Conservation (phyloP, 805 yeast genomes). For the Debaryomyces tyrocola region DNA sequence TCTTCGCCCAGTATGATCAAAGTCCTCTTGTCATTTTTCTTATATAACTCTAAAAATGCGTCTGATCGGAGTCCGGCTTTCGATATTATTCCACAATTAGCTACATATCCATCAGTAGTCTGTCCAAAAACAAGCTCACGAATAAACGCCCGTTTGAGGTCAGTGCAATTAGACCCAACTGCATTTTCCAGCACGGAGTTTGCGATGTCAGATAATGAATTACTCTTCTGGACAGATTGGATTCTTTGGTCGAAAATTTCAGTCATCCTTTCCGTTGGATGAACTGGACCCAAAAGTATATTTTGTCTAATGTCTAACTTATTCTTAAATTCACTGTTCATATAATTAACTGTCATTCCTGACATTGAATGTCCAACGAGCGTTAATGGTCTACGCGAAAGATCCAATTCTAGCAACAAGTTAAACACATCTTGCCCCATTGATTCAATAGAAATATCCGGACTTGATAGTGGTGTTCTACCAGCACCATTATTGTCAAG, state of each 20-base stretch:
- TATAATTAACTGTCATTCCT: conserved; percentile 12
- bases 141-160: conserved; percentile 9
- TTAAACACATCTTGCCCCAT: conserved; percentile 5
- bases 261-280: conserved; percentile 6
- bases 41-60: conserved; percentile 4
- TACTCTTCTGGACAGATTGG: too few species aligned
- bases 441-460: conserved; percentile 2
- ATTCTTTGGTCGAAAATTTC: conserved; percentile 6
- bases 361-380: conserved; percentile 14
- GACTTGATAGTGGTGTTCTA: conserved; percentile 1
- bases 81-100: conserved; percentile 11
- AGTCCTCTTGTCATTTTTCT: conserved; percentile 3
- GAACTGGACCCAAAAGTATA: conserved; percentile 12
- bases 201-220: too few species aligned
- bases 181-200: too few species aligned
- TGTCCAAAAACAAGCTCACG: conserved; percentile 10
- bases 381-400: not conserved
- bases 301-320: not conserved
- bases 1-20: conserved; percentile 11
- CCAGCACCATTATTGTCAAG: conserved; percentile 12
- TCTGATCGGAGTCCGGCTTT: conserved; percentile 3
- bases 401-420: conserved; percentile 1
- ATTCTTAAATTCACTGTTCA: conserved; percentile 1
- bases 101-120: conserved; percentile 10
- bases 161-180: conserved; percentile 2